Conservation (phyloP, 2,329 filamentous ascomycete genomes). For the Xylaria sp. region DNA sequence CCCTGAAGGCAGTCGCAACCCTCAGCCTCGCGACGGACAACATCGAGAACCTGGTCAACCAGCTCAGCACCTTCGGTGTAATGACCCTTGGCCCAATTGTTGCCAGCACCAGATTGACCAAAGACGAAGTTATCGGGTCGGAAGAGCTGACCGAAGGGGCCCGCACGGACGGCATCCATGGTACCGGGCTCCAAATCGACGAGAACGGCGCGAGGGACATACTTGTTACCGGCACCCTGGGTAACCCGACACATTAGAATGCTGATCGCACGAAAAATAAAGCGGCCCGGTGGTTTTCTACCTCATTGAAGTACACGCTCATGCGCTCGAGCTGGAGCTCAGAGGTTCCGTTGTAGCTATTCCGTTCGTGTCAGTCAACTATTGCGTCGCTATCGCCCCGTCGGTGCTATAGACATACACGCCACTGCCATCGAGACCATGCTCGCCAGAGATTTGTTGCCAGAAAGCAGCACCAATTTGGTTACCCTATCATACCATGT, state of each 20-base stretch:
- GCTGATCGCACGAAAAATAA: background rate
- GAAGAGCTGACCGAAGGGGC: slow-evolving; percentile 99
- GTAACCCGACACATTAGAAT: slow-evolving; percentile 13
- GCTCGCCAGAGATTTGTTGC: slow-evolving; percentile 87
- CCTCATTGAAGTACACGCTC: slow-evolving; percentile 98
- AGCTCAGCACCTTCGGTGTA: slow-evolving; percentile 99
- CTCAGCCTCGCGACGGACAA: slow-evolving; percentile 98
- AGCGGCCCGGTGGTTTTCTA: slow-evolving; percentile 38
- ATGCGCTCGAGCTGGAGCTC: slow-evolving; percentile 99
- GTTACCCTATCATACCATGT: slow-evolving; percentile 77
- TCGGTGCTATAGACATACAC: slow-evolving; percentile 64
- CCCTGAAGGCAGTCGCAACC: slow-evolving; percentile 99
- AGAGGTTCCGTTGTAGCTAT: slow-evolving; percentile 93
- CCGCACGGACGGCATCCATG: slow-evolving; percentile 98
- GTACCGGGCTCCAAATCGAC: slow-evolving; percentile 99
- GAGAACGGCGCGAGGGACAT: slow-evolving; percentile 97
- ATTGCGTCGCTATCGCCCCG: background rate
- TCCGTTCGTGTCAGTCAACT: slow-evolving; percentile 38
- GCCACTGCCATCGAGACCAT: slow-evolving; percentile 96
- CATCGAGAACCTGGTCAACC: slow-evolving; percentile 96
- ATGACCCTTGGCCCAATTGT: slow-evolving; percentile 99
- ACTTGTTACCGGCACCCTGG: slow-evolving; percentile 96
- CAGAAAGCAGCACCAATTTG: slow-evolving; percentile 99
- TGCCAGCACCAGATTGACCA: slow-evolving; percentile 98
- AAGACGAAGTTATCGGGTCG: slow-evolving; percentile 99